phyloP scores from a whole-genome alignment of 768 basidiomycete species.

The Pleurotus salmoneostramineus region DNA sequence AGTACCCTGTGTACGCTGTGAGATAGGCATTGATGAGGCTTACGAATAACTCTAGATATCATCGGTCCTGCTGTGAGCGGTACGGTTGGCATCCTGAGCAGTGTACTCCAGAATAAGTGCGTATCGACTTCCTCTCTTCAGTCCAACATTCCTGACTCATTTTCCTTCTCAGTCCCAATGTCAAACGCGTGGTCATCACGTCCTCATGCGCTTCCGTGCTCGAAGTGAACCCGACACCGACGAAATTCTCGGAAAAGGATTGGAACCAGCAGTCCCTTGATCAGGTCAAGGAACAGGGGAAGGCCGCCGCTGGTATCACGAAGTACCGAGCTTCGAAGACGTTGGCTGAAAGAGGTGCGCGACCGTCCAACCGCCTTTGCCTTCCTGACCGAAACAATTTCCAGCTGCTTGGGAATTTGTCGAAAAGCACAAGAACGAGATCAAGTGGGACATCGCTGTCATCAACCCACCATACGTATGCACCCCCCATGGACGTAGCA shows the following conservation, averaged over 20 bases:
- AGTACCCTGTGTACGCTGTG: not conserved
- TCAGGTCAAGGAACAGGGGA: conserved; percentile 44
- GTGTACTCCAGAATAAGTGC: conserved; percentile 51
- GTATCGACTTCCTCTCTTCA: conserved; percentile 1
- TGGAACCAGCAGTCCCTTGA: conserved; percentile 56
- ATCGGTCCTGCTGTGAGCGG: conserved; percentile 72
- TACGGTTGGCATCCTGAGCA: conserved; percentile 58
- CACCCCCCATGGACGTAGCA: not conserved
- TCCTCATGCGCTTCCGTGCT: conserved; percentile 55
- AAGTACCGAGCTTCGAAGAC: conserved; percentile 64
- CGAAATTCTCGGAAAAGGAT: conserved; percentile 42
- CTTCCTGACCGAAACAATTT: not conserved
- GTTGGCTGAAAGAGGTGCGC: conserved; percentile 54
- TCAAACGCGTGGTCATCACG: conserved; percentile 70
- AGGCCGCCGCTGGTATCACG: conserved; percentile 28
- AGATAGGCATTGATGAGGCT: not conserved
- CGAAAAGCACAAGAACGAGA: conserved; percentile 34
- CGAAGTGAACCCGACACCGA: conserved; percentile 16
- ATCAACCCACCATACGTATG: conserved; percentile 53
- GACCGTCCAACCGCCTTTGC: not conserved
- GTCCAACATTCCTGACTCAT: not conserved
- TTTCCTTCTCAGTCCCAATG: conserved; percentile 23
- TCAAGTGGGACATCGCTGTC: conserved; percentile 49
- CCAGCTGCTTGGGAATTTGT: conserved; percentile 41
- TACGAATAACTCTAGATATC: conserved; percentile 38